A percentile compares a stretch with the other conserved stretches of the same genome.
phyloP scores from a whole-genome alignment of 1,284 basidiomycete genomes.

The Rugiboletus extremiorientalis region DNA sequence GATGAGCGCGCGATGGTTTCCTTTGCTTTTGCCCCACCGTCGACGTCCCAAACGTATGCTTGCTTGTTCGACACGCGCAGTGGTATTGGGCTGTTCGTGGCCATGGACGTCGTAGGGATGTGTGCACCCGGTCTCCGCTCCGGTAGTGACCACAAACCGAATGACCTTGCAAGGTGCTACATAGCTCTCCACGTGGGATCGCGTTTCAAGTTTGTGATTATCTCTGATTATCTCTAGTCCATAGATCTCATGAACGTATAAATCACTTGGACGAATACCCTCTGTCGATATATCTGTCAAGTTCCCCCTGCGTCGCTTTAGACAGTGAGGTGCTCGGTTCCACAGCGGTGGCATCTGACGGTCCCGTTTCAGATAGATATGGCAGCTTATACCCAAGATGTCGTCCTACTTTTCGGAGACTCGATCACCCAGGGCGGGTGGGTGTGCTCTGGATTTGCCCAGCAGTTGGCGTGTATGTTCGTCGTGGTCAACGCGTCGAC shows the following conservation, averaged over 20 bases:
- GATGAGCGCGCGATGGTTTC: background rate
- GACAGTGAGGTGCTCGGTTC: background rate
- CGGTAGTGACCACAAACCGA: background rate
- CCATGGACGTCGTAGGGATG: constrained; percentile 9
- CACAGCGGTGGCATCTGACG: background rate
- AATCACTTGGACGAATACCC: background rate
- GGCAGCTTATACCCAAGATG: constrained; percentile 59
- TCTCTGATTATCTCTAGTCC: background rate
- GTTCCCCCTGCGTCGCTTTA: background rate
- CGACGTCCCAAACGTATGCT: constrained; percentile 77
- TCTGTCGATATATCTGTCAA: background rate
- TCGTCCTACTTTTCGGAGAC: constrained; percentile 74
- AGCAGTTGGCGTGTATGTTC: constrained; percentile 58
- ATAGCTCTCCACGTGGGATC: background rate
- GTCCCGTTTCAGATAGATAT: constrained; percentile 34
- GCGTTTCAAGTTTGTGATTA: constrained; percentile 1
- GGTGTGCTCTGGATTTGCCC: constrained; percentile 58
- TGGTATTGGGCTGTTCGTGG: constrained; percentile 28
- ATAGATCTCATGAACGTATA: background rate
- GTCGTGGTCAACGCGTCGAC: background rate
- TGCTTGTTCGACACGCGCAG: constrained; percentile 68
- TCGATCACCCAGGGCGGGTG: constrained; percentile 71
- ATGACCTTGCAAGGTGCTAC: background rate
- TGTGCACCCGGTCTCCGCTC: constrained; percentile 18
- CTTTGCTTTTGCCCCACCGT: constrained; percentile 47